These are phyloP conservation scores for Xylaria scruposa DNA, from an alignment of 495 filamentous ascomycete species.

Conservation along the genomic window DNA sequence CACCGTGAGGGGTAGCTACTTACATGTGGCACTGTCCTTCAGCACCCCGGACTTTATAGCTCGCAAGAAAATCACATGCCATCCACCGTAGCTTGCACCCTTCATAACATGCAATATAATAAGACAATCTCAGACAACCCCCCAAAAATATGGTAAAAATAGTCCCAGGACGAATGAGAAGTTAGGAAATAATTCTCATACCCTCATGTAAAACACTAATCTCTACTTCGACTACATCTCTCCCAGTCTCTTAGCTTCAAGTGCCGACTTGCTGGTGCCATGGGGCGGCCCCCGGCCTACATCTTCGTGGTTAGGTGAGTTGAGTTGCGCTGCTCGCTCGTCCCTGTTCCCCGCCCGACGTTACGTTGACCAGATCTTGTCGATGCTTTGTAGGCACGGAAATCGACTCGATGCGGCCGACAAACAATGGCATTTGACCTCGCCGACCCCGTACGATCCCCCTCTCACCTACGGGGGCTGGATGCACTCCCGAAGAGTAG, in stretches of 20 bases:
- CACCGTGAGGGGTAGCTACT: no score
- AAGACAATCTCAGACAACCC: neutral
- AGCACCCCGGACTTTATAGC: neutral
- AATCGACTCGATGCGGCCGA: conserved; percentile 91
- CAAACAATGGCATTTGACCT: conserved; percentile 93
- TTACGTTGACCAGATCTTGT: neutral
- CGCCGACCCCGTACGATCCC: conserved; percentile 92
- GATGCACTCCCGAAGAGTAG: conserved; percentile 81
- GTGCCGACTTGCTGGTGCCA: conserved; percentile 20
- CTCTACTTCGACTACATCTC: neutral
- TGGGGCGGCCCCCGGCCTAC: conserved; percentile 57
- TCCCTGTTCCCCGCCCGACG: neutral
- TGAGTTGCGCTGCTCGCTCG: conserved; percentile 44
- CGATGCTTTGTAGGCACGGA: conserved; percentile 74
- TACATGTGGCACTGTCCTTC: no score
- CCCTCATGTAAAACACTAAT: neutral
- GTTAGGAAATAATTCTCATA: neutral
- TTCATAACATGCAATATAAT: neutral
- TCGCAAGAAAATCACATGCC: neutral
- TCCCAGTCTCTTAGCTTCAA: neutral
- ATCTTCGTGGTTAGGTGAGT: conserved; percentile 83
- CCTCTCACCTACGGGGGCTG: conserved; percentile 95
- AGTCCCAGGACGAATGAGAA: neutral
- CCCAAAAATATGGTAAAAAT: no score
- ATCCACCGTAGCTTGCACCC: neutral